Percentiles rank a stretch among this genome's conserved stretches.
These are phyloP conservation scores for Mediolabrus comicus DNA, from an alignment of 108 stramenopile species.

Conservation along the genomic window DNA sequence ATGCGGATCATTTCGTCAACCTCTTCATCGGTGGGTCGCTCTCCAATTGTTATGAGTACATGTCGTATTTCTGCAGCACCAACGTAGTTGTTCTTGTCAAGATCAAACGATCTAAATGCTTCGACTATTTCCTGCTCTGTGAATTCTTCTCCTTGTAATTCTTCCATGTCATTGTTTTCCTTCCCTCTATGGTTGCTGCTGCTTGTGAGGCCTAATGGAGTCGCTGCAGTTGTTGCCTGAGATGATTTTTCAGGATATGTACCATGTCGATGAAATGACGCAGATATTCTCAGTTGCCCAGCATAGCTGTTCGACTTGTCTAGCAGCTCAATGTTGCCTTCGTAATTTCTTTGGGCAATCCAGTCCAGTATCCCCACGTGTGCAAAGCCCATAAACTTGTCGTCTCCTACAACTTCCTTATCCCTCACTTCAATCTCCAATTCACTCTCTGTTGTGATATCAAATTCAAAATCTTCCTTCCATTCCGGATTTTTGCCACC, in stretches of 20 bases:
- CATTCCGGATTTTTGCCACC: slow-evolving; percentile 84
- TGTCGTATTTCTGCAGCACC: slow-evolving; percentile 80
- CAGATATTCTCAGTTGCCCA: slow-evolving; percentile 62
- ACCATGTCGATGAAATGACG: slow-evolving; percentile 68
- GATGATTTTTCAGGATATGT: slow-evolving; percentile 13
- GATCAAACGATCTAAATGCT: slow-evolving; percentile 76
- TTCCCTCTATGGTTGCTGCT: slow-evolving; percentile 11
- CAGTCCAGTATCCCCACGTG: slow-evolving; percentile 81
- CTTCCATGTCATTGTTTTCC: slow-evolving; percentile 3
- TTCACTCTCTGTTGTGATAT: slow-evolving; percentile 80
- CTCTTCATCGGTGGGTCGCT: slow-evolving; percentile 81
- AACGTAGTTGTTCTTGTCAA: slow-evolving; percentile 83
- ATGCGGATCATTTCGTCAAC: slow-evolving; percentile 87
- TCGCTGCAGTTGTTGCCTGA: neutral
- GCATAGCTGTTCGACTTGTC: slow-evolving; percentile 66
- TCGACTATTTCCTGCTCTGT: slow-evolving; percentile 83
- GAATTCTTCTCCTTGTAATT: slow-evolving; percentile 43
- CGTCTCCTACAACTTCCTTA: slow-evolving; percentile 75
- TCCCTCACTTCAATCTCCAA: slow-evolving; percentile 68
- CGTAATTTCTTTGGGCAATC: slow-evolving; percentile 72
- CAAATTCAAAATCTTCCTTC: slow-evolving; percentile 82
- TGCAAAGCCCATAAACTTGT: slow-evolving; percentile 82
- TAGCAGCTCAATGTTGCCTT: slow-evolving; percentile 70
- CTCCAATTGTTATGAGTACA: slow-evolving; percentile 77
- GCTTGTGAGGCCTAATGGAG: neutral